These are phyloP conservation scores for Crithidia acanthocephali DNA, from an alignment of 208 protist species.

Conservation along the genomic window DNA sequence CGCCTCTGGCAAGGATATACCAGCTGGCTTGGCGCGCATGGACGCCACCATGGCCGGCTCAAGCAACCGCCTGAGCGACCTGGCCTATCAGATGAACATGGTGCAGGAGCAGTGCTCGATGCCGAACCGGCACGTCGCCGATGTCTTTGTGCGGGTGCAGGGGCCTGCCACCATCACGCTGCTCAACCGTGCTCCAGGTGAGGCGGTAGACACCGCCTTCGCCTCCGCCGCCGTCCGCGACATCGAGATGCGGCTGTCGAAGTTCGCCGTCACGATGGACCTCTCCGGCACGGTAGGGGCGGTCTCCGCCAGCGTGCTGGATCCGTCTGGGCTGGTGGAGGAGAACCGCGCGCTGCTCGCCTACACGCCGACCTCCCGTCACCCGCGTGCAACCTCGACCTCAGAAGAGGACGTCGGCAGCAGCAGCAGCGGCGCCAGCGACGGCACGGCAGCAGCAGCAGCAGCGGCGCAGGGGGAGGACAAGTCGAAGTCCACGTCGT, in stretches of 20 bases:
- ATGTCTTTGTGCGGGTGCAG: conserved; percentile 68
- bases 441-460: background rate
- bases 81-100: conserved; percentile 37
- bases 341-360: conserved; percentile 53
- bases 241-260: conserved; percentile 61
- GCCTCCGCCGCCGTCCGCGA: conserved; percentile 49
- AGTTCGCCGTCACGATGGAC: conserved; percentile 74
- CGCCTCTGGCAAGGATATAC: conserved; percentile 6
- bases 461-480: too few species aligned
- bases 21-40: conserved; percentile 9
- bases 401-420: conserved; percentile 11
- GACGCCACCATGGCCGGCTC: conserved; percentile 1
- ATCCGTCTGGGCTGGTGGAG: conserved; percentile 44
- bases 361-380: conserved; percentile 12
- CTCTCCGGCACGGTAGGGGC: conserved; percentile 53
- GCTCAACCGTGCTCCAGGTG: conserved; percentile 51
- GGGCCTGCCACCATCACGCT: conserved; percentile 60
- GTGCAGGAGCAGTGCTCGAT: conserved; percentile 36
- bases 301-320: conserved; percentile 45
- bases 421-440: background rate
- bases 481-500: background rate
- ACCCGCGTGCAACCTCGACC: conserved; percentile 3
- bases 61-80: conserved; percentile 14
- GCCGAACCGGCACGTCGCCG: conserved; percentile 53
- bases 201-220: conserved; percentile 56